Conservation (phyloP, 208 protist genomes). For the Giardia duodenalis region DNA sequence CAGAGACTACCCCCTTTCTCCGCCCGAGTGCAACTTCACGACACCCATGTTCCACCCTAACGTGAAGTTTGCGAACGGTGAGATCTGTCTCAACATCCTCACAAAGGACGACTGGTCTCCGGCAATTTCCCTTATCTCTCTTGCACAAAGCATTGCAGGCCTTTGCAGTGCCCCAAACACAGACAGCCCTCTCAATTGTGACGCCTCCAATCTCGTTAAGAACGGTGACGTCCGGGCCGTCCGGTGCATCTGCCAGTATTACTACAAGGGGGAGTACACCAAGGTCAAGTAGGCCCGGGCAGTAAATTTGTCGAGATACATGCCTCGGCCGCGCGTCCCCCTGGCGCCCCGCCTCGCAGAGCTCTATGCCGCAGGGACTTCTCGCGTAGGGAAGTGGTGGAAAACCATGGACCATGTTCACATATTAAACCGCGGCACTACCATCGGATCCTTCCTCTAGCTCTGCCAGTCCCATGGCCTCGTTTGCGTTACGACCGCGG, state of each 20-base stretch:
- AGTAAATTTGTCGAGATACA: no score
- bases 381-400: no score
- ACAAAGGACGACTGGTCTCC: slow-evolving; percentile 54
- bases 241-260: background rate
- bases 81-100: slow-evolving; percentile 61
- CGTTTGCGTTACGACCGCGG: no score
- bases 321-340: no score
- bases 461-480: no score
- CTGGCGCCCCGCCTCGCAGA: no score
- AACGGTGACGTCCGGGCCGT: background rate
- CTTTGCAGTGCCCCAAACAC: slow-evolving; percentile 51
- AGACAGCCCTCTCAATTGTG: slow-evolving; percentile 30
- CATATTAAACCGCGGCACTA: no score
- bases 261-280: no score
- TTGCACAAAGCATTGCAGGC: background rate
- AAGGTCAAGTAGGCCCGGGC: no score
- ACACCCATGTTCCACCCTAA: slow-evolving; percentile 61
- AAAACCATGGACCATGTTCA: no score
- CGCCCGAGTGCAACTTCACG: slow-evolving; percentile 53
- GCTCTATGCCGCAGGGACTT: no score
- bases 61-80: slow-evolving; percentile 55
- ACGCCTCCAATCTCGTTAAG: background rate
- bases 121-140: slow-evolving; percentile 49
- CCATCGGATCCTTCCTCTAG: no score
- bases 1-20: slow-evolving; percentile 50